Base-by-base conservation (phyloP, 345 rosid species). In the Pugionium cornutum region DNA sequence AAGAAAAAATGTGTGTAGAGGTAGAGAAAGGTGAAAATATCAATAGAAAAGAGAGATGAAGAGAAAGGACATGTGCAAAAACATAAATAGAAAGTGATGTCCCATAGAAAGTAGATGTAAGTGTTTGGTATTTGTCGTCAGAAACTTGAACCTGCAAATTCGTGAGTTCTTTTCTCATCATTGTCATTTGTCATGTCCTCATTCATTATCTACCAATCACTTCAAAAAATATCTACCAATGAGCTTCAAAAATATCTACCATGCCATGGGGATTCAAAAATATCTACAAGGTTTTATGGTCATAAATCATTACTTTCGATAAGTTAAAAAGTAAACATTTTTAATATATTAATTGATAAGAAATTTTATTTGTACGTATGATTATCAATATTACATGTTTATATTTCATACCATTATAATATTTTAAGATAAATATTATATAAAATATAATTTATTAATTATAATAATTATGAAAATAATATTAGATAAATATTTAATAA, bases 81-180 rank as follows among this genome's bases (percentile, higher is more conserved):
- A 51, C 50, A 64, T 42, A 31, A 41, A 37, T 64, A 31, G 58
- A 64, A 64, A 64, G 49, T 51, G 49, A 41, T 46, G 40, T 40
- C 44, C 58, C 49, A 32, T 40, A 40, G 58, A 64, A 52, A 40
- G 58, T 52, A 4, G 31, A 41, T 52, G 65, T 33, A 64, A 64
- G 53, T 42, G 76, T 42, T 72, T 49, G 40, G 39, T 64, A 65
- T 57, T 72, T 72, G 70, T 64, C 66, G 59, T 57, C 53, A 49
- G 59, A 42, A 25, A 72, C 64, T 10, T 41, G n/a, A 53, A 64
- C 57, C 64, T 65, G 60, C 76, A 41, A 57, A 57, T 62, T 57
- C 66, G 42, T 64, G 70, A 64, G 60, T 64, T 72, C n/a, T 57
- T 2, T 64, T 49, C 66, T 64, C 46, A 72, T 72, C 54, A 64